phyloP scores from a whole-genome alignment of 495 filamentous ascomycete genomes.

The Lasiosphaeria hispida region DNA sequence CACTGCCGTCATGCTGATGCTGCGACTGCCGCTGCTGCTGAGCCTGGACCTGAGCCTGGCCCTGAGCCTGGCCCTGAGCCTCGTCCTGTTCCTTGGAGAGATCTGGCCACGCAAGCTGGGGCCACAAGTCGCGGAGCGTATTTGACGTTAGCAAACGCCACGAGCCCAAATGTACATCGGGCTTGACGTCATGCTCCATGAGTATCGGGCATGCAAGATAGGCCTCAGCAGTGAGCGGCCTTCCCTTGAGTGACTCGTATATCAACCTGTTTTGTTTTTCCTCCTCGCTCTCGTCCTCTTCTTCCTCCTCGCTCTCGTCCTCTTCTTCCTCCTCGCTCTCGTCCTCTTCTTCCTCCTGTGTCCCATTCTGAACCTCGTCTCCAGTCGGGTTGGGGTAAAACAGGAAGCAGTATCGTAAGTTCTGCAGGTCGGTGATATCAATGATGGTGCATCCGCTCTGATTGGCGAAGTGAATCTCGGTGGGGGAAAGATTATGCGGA shows the following conservation, averaged over 20 bases:
- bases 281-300: neutral
- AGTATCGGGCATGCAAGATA: neutral
- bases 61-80: neutral
- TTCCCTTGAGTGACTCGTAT: neutral
- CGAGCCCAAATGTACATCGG: neutral
- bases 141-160: neutral
- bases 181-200: neutral
- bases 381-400: neutral
- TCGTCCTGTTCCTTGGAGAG: neutral
- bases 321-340: neutral
- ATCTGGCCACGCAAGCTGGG: conserved; percentile 1
- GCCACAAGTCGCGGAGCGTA: conserved; percentile 5
- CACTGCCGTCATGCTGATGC: too few species aligned
- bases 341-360: conserved; percentile 1
- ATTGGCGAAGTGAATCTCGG: conserved; percentile 23
- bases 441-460: conserved; percentile 1
- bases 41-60: too few species aligned
- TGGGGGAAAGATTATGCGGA: neutral
- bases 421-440: neutral
- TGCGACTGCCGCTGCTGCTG: too few species aligned
- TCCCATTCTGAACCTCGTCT: too few species aligned
- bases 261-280: neutral
- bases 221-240: neutral
- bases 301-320: neutral
- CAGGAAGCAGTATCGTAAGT: conserved; percentile 8